Conservation (phyloP, 1,139 yeast species). For the Yamadazyma buinensis region DNA sequence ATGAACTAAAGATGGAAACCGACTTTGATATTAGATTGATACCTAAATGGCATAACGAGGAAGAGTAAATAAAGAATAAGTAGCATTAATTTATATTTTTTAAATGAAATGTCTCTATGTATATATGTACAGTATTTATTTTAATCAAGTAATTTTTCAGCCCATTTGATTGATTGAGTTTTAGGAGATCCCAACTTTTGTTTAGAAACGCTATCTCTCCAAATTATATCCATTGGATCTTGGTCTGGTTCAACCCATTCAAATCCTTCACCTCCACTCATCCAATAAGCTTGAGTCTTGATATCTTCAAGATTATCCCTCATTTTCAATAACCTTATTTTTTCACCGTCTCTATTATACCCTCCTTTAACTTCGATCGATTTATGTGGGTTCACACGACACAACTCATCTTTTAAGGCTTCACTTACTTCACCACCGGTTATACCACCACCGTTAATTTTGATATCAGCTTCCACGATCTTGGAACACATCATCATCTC, state of each 20-base stretch:
- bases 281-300: constrained; percentile 72
- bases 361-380: constrained; percentile 33
- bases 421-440: constrained; percentile 33
- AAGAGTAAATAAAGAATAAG: background rate
- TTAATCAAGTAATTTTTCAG: constrained; percentile 30
- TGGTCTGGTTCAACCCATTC: constrained; percentile 81
- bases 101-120: background rate
- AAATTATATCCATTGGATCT: constrained; percentile 67
- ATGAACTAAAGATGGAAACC: constrained; percentile 42
- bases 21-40: constrained; percentile 43
- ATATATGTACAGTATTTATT: background rate
- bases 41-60: constrained; percentile 26
- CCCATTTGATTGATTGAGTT: constrained; percentile 29
- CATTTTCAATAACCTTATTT: constrained; percentile 36
- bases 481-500: constrained; percentile 66
- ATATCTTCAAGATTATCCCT: constrained; percentile 50
- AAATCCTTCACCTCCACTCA: constrained; percentile 69
- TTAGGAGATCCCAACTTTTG: constrained; percentile 17
- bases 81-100: background rate
- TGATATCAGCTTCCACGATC: constrained; percentile 63
- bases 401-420: constrained; percentile 37
- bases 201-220: constrained; percentile 40
- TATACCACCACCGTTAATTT: constrained; percentile 42
- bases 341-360: constrained; percentile 34
- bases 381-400: constrained; percentile 26